Evolutionary conservation across 106 monocot species (phyloP).

Genomic region (Agapanthus africanus): DNA sequence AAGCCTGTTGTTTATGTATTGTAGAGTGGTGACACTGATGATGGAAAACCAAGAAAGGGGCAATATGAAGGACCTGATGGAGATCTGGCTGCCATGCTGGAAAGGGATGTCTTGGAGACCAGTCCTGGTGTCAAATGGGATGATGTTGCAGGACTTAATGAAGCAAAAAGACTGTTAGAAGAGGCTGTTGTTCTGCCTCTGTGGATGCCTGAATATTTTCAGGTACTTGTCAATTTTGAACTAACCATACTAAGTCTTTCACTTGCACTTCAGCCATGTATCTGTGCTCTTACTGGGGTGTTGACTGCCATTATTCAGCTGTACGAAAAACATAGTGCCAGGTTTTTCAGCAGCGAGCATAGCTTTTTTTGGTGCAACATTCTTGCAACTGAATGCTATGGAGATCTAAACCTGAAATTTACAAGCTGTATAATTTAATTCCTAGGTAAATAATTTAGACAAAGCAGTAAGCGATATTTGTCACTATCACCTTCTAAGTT

Average conservation of each 20-base stretch:
- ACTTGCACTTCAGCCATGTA: no score
- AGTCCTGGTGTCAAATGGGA: slow-evolving; percentile 96
- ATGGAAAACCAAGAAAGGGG: slow-evolving; percentile 62
- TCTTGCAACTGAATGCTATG: background rate
- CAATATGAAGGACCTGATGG: slow-evolving; percentile 96
- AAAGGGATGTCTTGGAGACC: slow-evolving; percentile 91
- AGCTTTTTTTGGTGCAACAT: background rate
- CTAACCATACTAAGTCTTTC: no score
- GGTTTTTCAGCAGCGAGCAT: background rate
- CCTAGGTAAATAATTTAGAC: no score
- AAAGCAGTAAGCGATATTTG: no score
- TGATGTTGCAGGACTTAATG: slow-evolving; percentile 95
- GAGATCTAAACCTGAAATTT: background rate
- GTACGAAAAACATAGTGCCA: background rate
- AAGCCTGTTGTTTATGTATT: no score
- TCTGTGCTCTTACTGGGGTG: no score
- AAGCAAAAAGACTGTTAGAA: slow-evolving; percentile 91
- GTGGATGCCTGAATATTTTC: slow-evolving; percentile 99
- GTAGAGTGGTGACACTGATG: slow-evolving; percentile 71
- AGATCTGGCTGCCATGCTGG: slow-evolving; percentile 94
- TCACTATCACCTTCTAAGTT: no score
- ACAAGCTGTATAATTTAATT: background rate
- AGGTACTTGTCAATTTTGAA: slow-evolving; percentile 32
- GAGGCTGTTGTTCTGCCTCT: slow-evolving; percentile 98
- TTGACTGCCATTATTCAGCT: background rate